Evolutionary conservation across 352 stramenopile genomes (phyloP), one percentile per base, ranked within the genome.

Genomic region (Thraustochytrium striatum): DNA sequence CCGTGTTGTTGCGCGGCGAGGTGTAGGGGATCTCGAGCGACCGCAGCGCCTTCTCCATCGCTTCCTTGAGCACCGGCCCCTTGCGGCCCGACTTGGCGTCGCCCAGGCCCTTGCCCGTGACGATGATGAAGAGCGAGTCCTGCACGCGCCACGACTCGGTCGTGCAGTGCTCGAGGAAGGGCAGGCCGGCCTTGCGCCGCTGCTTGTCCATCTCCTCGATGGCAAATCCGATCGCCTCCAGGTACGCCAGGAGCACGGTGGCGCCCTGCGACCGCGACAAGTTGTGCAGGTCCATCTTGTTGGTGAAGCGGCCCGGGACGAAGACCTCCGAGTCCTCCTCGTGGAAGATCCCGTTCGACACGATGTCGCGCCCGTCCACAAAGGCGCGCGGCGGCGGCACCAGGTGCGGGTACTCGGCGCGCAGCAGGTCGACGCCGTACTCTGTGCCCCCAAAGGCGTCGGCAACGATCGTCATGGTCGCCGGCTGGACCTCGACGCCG

Each of bases 171-270:
- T 62, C 57, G 25, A 30, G 13, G 28, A 1, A 30, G 30, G n/a
- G n/a, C n/a, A n/a, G n/a, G n/a, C n/a, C n/a, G n/a, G n/a, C n/a
- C n/a, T n/a, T n/a, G 25, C 50, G 59, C 11, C 65, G 65, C 44
- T 62, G 21, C 1, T 75, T 32, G 33, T 75, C 44, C 1, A 75
- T 28, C 16, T 75, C 8, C 47, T 55, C 16, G 47, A 55, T 16
- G 19, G 65, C 65, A 70, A 61, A 61, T 11, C 30, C 16, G 25
- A 75, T 62, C 2, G 65, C 65, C 21, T 75, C 65, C 30, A 75
- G 36, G 30, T 75, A 25, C 19, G 65, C 65, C 2, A 58, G 28
- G 30, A 75, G 11, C 8, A 38, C 65, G 35, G 61, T 75, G 13
- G 21, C 11, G 5, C 41, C 50, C 50, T 75, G 61, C 30, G 65